Conservation (phyloP, 345 rosid species). For the Schrenkiella parvula region DNA sequence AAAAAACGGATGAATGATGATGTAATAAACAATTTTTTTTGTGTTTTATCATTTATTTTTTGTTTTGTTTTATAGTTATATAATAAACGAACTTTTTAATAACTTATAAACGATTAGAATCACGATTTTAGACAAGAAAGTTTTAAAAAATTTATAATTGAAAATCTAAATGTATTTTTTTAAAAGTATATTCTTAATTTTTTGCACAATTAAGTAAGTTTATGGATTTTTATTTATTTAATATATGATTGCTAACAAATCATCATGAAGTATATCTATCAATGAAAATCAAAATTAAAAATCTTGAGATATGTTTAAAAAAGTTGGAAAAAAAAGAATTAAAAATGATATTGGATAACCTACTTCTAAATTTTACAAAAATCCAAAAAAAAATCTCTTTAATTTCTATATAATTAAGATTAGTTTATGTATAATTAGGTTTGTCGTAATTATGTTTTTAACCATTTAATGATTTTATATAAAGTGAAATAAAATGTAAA, state of each 20-base stretch:
- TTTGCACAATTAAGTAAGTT: not conserved
- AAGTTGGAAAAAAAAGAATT: not conserved
- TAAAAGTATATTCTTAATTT: not conserved
- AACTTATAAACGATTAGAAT: not conserved
- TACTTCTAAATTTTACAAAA: not conserved
- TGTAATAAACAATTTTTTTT: not conserved
- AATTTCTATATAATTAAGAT: not conserved
- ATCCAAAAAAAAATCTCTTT: not conserved
- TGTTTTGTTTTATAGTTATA: no score
- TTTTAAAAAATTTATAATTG: not conserved
- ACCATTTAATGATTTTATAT: not conserved
- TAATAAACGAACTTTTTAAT: no score
- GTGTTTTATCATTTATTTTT: no score
- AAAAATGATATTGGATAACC: not conserved
- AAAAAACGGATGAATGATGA: no score
- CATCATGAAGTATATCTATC: not conserved
- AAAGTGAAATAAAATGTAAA: not conserved
- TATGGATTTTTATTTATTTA: not conserved
- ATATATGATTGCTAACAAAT: not conserved
- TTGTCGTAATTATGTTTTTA: not conserved
- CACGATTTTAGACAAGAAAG: not conserved
- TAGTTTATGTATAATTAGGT: not conserved
- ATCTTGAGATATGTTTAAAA: not conserved
- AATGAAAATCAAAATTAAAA: not conserved
- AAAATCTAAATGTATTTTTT: no score